These are phyloP conservation scores for Elaeis guineensis DNA, from an alignment of 176 grass and related monocot genomes.

Conservation along the genomic window DNA sequence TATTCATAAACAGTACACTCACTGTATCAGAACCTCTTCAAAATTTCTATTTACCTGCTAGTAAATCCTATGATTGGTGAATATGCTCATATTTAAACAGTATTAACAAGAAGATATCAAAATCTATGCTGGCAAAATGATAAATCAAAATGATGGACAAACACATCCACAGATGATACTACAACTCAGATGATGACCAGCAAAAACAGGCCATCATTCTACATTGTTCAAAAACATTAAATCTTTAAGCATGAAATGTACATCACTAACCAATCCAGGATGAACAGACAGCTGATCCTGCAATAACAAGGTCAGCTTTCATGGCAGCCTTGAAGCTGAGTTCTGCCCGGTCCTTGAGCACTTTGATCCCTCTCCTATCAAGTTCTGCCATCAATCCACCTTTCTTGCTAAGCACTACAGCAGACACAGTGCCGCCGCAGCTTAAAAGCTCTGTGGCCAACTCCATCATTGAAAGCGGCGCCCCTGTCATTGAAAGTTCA, in stretches of 20 bases:
- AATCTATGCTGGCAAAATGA: not conserved
- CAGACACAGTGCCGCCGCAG: conserved; percentile 35
- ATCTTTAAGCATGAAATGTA: not conserved
- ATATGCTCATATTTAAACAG: too few species aligned
- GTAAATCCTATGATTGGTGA: too few species aligned
- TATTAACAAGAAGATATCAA: too few species aligned
- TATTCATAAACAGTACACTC: too few species aligned
- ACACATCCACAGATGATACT: not conserved
- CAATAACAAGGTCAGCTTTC: conserved; percentile 42
- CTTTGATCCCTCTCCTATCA: conserved; percentile 42
- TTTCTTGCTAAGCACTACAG: conserved; percentile 29
- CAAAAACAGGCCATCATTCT: too few species aligned
- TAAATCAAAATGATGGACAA: conserved; percentile 9
- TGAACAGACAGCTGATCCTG: conserved; percentile 49
- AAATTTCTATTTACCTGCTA: too few species aligned
- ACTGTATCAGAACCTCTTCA: too few species aligned
- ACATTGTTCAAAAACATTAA: not conserved
- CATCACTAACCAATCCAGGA: conserved; percentile 35
- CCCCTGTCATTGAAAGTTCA: conserved; percentile 48
- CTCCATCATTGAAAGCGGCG: conserved; percentile 48
- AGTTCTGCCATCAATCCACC: conserved; percentile 35
- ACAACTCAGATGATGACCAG: too few species aligned
- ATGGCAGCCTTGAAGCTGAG: conserved; percentile 29
- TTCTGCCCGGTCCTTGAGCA: conserved; percentile 28
- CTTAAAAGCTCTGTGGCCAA: conserved; percentile 36